phyloP scores from a whole-genome alignment of 2,329 filamentous ascomycete genomes.

The Aulographum hederae region DNA sequence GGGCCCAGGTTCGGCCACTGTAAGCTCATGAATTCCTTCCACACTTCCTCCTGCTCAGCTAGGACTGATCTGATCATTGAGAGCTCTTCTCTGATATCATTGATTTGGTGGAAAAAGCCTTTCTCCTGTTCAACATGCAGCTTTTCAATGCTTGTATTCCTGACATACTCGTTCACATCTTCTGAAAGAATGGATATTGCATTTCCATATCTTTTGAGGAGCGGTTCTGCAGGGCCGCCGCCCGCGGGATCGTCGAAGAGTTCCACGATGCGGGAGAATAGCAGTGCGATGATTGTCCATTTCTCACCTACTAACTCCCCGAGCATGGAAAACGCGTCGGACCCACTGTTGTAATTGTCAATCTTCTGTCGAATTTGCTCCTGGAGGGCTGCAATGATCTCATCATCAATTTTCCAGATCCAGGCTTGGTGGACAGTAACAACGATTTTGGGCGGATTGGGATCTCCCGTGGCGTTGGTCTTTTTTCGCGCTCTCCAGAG shows the following conservation, averaged over 20 bases:
- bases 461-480: too few species aligned
- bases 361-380: not conserved
- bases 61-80: slow-evolving; percentile 1
- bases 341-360: not conserved
- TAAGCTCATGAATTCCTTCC: not conserved
- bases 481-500: too few species aligned
- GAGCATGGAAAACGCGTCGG: too few species aligned
- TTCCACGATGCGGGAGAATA: not conserved
- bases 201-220: not conserved
- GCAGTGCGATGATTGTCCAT: not conserved
- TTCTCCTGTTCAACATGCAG: not conserved
- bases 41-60: slow-evolving; percentile 1
- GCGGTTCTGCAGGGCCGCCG: not conserved
- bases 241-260: not conserved
- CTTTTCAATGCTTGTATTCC: not conserved
- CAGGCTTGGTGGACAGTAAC: not conserved
- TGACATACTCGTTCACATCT: not conserved
- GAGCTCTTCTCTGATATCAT: slow-evolving; percentile 2
- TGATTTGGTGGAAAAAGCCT: not conserved
- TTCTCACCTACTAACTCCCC: not conserved
- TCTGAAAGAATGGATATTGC: not conserved
- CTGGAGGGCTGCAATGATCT: not conserved
- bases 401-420: not conserved
- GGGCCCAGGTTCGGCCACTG: too few species aligned
- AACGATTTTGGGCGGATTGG: not conserved